These are phyloP conservation scores for Obba rivulosa DNA, from an alignment of 768 basidiomycete genomes.

Conservation along the genomic window DNA sequence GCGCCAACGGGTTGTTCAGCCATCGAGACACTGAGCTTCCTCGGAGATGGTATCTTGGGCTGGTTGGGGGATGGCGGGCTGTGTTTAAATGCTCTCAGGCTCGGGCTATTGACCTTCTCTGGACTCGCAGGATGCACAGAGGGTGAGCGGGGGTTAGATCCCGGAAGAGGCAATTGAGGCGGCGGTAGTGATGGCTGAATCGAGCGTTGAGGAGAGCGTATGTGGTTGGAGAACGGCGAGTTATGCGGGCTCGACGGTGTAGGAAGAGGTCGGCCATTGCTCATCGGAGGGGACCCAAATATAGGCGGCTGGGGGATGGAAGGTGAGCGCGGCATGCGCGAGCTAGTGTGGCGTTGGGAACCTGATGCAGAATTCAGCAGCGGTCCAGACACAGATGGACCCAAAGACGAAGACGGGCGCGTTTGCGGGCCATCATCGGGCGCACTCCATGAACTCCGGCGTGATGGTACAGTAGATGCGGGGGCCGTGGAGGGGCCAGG, in stretches of 20 bases:
- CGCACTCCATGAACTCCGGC: slow-evolving; percentile 18
- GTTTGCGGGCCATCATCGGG: slow-evolving; percentile 12
- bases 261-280: slow-evolving; percentile 4
- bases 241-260: slow-evolving; percentile 1
- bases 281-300: slow-evolving; percentile 9
- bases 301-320: slow-evolving; percentile 3
- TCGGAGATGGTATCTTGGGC: slow-evolving; percentile 7
- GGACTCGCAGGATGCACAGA: slow-evolving; percentile 9
- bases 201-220: slow-evolving; percentile 7
- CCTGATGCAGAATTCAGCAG: neutral
- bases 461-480: slow-evolving; percentile 15
- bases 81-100: slow-evolving; percentile 11
- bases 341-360: slow-evolving; percentile 8
- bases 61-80: slow-evolving; percentile 9
- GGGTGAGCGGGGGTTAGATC: slow-evolving; percentile 5
- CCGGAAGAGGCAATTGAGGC: slow-evolving; percentile 1
- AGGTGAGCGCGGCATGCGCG: slow-evolving; percentile 4
- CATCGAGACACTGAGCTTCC: slow-evolving; percentile 8
- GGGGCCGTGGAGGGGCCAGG: slow-evolving; percentile 13
- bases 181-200: neutral
- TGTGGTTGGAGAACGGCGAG: slow-evolving; percentile 1
- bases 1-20: slow-evolving; percentile 8
- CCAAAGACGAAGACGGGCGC: slow-evolving; percentile 15
- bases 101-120: slow-evolving; percentile 8
- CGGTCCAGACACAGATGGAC: slow-evolving; percentile 2